Evolutionary conservation across 768 basidiomycete species (phyloP), one percentile per base, ranked within the genome.

Genomic region (Cystobasidium tubakii): DNA sequence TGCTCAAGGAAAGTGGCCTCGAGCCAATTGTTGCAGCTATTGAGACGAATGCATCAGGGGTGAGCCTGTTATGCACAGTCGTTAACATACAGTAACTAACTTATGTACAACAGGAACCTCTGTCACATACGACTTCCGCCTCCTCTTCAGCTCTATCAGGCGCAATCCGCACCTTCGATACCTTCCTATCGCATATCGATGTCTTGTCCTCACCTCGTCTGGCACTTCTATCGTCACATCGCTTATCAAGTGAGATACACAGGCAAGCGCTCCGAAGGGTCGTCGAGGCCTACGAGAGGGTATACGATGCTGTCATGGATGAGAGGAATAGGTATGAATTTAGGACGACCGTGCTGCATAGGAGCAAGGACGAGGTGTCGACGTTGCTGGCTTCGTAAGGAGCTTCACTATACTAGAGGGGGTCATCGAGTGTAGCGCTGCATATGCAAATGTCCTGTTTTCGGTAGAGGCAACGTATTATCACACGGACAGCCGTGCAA

Each of bases 291-390:
- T 99, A 98, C 81, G 84, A 83, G 10, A 79, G 83, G 75, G 82
- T 97, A 1, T 93, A 89, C 80, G 88, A 88, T 57, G 86, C 88
- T 70, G 89, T 97, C 19, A 85, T 86, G 79, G 87, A 86, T 67
- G 85, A 87, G 50, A 85, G 86, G 80, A 91, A 91, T 76, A 85
- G 84, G 80, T 99, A 97, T 79, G 93, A 97, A 82, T 94, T 93
- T n/a, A 9, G 69, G 19, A 74, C 67, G 33, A 76, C 67, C 27
- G 10, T 77, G 53, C 15, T 79, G 46, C 42, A 75, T 60, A 53
- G 78, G 67, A 77, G 75, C 12, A 77, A 75, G 73, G 77, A 77
- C 36, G 79, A 79, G 63, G 79, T 79, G 23, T 69, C 21, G 62
- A 75, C 67, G 53, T 34, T 79, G 21, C n/a, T 79, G 57, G 57